Conservation (phyloP, 208 protist genomes). For the Trypanosoma rangeli region DNA sequence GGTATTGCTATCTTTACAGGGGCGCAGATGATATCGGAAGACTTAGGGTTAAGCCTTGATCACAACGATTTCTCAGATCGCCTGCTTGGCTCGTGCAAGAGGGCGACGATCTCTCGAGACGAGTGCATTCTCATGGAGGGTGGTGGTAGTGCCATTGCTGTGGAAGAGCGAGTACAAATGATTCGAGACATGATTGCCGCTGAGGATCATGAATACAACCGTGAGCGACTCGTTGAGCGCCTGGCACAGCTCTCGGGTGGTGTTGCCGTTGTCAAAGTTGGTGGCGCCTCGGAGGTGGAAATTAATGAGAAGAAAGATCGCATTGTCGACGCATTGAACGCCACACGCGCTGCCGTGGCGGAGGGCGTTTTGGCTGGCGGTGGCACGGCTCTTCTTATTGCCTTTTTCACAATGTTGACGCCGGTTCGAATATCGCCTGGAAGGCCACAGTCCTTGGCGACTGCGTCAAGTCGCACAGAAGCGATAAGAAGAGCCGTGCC, state of each 20-base stretch:
- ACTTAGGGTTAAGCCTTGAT: constrained; percentile 93
- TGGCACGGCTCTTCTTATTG: constrained; percentile 96
- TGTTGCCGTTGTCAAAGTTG: constrained; percentile 97
- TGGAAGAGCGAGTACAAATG: constrained; percentile 96
- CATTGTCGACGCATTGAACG: constrained; percentile 98
- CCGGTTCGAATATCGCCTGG: constrained; percentile 68
- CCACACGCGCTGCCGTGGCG: constrained; percentile 97
- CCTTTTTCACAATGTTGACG: constrained; percentile 83
- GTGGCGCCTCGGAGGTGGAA: constrained; percentile 98
- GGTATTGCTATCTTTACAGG: constrained; percentile 99
- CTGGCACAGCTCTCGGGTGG: constrained; percentile 84
- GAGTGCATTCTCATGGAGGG: constrained; percentile 99
- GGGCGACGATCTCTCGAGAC: constrained; percentile 96
- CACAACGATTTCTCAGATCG: constrained; percentile 87
- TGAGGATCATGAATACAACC: constrained; percentile 97
- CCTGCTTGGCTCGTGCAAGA: constrained; percentile 82
- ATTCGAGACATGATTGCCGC: constrained; percentile 94
- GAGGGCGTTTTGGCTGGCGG: constrained; percentile 99
- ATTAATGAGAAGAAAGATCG: constrained; percentile 99
- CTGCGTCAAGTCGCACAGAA: constrained; percentile 84
- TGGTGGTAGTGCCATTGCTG: constrained; percentile 91
- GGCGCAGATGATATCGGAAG: constrained; percentile 94
- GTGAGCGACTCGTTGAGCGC: constrained; percentile 97
- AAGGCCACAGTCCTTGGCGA: constrained; percentile 72
- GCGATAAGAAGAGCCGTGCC: constrained; percentile 80